Evolutionary conservation across 2,329 filamentous ascomycete species (phyloP).

Genomic region (Venturia pyrina): DNA sequence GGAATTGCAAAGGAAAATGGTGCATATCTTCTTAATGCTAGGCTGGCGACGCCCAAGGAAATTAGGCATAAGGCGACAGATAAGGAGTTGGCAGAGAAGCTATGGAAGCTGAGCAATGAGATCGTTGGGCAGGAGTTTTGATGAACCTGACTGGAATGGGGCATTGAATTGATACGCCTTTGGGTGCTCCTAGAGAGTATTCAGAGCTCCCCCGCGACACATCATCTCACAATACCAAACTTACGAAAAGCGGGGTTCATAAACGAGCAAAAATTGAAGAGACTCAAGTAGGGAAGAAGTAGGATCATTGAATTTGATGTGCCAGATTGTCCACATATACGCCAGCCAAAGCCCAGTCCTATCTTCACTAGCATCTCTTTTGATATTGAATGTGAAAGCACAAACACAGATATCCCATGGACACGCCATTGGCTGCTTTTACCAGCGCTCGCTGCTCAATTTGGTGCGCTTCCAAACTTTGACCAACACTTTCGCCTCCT

Average conservation of each 20-base stretch:
- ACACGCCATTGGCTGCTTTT: background rate
- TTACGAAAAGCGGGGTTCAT: background rate
- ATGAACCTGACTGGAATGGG: background rate
- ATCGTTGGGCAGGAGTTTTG: conserved; percentile 12
- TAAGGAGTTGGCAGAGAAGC: conserved; percentile 1
- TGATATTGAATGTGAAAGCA: background rate
- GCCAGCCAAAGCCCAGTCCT: background rate
- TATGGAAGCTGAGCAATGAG: conserved; percentile 14
- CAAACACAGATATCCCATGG: background rate
- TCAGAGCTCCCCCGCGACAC: too few relatives aligned
- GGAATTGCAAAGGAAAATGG: background rate
- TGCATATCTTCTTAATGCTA: conserved; percentile 2
- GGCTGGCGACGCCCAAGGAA: background rate
- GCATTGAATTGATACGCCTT: too few relatives aligned
- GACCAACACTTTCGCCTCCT: background rate
- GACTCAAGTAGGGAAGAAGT: background rate
- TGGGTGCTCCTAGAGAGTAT: too few relatives aligned
- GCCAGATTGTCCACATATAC: background rate
- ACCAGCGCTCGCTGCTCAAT: background rate
- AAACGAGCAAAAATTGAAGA: background rate
- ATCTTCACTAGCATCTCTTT: background rate
- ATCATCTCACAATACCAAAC: too few relatives aligned
- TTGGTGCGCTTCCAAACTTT: background rate
- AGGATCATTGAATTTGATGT: background rate
- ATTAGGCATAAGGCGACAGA: conserved; percentile 1